Evolutionary conservation across 2,329 filamentous ascomycete genomes (phyloP).

Genomic region (Beauveria scarabaeidicola): DNA sequence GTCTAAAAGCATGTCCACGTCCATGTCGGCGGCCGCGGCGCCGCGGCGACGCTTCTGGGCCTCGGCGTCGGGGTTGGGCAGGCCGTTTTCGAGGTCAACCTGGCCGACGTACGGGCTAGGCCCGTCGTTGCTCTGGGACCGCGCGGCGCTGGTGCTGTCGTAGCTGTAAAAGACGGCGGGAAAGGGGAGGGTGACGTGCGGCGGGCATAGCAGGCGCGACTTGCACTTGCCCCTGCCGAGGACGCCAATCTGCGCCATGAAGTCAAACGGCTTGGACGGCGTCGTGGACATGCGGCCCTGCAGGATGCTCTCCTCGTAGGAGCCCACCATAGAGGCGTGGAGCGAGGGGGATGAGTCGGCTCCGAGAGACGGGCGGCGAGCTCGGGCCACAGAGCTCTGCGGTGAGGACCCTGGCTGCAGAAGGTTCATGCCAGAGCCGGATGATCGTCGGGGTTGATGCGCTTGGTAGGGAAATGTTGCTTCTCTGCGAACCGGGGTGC

Average conservation of each 20-base stretch:
- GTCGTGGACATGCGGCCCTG: slow-evolving; percentile 94
- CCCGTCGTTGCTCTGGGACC: slow-evolving; percentile 64
- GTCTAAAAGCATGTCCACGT: slow-evolving; percentile 16
- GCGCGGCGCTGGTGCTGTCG: slow-evolving; percentile 54
- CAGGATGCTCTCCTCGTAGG: slow-evolving; percentile 94
- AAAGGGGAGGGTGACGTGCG: slow-evolving; percentile 85
- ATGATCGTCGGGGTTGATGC: slow-evolving; percentile 67
- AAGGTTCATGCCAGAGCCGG: slow-evolving; percentile 49
- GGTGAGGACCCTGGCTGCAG: slow-evolving; percentile 34
- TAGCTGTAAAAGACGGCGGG: slow-evolving; percentile 97
- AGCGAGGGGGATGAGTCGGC: slow-evolving; percentile 71
- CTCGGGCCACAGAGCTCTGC: slow-evolving; percentile 43
- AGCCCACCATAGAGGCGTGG: slow-evolving; percentile 93
- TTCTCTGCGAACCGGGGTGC: slow-evolving; percentile 45
- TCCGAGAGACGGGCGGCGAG: slow-evolving; percentile 61
- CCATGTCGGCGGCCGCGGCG: slow-evolving; percentile 34
- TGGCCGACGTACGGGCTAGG: slow-evolving; percentile 94
- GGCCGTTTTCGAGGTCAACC: slow-evolving; percentile 78
- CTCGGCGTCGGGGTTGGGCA: slow-evolving; percentile 46
- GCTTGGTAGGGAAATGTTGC: slow-evolving; percentile 60
- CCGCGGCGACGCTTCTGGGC: slow-evolving; percentile 32
- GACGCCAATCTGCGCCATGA: slow-evolving; percentile 91
- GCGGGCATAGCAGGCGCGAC: slow-evolving; percentile 71
- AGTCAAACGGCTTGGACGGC: slow-evolving; percentile 85
- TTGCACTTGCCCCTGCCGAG: slow-evolving; percentile 86